phyloP scores from a whole-genome alignment of 345 rosid genomes.

The Cardamine resedifolia region DNA sequence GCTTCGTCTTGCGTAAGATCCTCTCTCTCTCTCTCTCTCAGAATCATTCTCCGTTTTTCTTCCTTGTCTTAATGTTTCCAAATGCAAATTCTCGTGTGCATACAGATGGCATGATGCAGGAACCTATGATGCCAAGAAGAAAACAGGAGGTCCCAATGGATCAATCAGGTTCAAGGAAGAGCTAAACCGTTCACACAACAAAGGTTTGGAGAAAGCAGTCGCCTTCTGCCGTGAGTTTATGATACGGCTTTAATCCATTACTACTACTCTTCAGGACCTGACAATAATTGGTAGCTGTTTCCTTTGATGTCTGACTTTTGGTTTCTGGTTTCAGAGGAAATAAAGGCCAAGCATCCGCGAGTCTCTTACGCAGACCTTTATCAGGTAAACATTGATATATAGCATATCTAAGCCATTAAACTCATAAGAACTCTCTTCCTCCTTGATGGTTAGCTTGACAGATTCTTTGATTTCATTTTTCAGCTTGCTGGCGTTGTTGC shows the following conservation, averaged over 20 bases:
- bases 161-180: conserved; percentile 64
- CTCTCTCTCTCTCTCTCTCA: not conserved
- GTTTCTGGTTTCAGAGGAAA: conserved; percentile 49
- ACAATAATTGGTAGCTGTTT: conserved; percentile 4
- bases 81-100: not conserved
- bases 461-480: conserved; percentile 17
- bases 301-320: conserved; percentile 20
- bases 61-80: not conserved
- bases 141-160: conserved; percentile 90
- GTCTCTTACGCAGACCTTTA: conserved; percentile 79
- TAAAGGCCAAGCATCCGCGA: conserved; percentile 62
- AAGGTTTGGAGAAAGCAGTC: conserved; percentile 63
- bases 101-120: conserved; percentile 86
- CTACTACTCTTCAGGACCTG: not conserved
- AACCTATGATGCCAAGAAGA: conserved; percentile 72
- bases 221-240: conserved; percentile 64
- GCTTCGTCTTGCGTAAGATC: conserved; percentile 86
- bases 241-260: not conserved
- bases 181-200: conserved; percentile 50
- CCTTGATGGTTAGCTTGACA: not conserved
- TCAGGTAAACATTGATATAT: conserved; percentile 50
- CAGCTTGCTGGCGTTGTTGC: conserved; percentile 92
- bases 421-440: not conserved
- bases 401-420: not conserved
- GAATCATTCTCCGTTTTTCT: not conserved